Percentiles rank a stretch among this genome's conserved stretches.
Evolutionary conservation across 2,329 filamentous ascomycete species (phyloP).

Genomic region (Hypoxylon sp.): DNA sequence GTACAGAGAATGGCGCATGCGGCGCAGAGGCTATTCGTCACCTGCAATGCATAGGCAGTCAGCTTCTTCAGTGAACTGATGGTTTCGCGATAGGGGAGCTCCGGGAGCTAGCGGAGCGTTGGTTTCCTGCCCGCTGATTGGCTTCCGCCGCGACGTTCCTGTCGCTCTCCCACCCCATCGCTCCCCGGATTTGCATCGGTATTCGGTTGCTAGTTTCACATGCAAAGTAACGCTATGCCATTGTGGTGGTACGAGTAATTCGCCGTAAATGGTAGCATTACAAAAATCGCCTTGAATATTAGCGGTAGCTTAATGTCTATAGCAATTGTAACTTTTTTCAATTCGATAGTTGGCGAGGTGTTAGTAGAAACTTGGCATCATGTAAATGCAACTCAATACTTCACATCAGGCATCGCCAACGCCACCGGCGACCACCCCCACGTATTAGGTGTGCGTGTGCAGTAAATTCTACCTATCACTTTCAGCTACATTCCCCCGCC

Average conservation of each 20-base stretch:
- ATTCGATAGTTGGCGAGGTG: neutral
- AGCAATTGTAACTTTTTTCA: neutral
- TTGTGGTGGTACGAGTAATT: conserved; percentile 8
- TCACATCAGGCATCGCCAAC: conserved; percentile 18
- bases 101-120: conserved; percentile 5
- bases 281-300: conserved; percentile 14
- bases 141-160: conserved; percentile 17
- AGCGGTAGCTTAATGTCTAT: neutral
- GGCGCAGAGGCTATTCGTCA: conserved; percentile 1
- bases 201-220: conserved; percentile 6
- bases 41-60: neutral
- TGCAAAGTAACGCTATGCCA: conserved; percentile 16
- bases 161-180: neutral
- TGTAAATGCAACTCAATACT: conserved; percentile 10
- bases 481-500: neutral
- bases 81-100: neutral
- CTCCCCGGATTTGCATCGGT: conserved; percentile 31
- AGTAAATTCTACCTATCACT: conserved; percentile 5
- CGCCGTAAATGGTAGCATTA: conserved; percentile 7
- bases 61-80: conserved; percentile 4
- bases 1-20: conserved; percentile 8
- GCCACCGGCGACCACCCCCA: conserved; percentile 10
- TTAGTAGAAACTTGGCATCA: neutral
- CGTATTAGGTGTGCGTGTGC: neutral
- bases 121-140: conserved; percentile 17